These are phyloP conservation scores for Mycogone perniciosa DNA, from an alignment of 2,329 filamentous ascomycete species.

Conservation along the genomic window DNA sequence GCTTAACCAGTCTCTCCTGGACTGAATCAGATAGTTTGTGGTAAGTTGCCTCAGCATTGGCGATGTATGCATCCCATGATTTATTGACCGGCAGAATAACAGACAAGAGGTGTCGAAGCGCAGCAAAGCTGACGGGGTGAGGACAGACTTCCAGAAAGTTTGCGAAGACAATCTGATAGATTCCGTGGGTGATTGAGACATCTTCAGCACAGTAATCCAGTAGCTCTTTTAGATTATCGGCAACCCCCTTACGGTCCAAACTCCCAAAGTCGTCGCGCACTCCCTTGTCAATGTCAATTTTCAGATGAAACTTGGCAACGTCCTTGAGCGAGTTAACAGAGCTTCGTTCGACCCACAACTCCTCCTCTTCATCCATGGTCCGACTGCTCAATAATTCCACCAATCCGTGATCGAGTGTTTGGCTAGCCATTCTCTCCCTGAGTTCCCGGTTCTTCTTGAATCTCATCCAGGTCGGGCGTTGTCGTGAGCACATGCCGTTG, in stretches of 20 bases:
- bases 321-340: conserved; percentile 93
- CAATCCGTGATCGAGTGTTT: conserved; percentile 65
- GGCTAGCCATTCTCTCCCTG: conserved; percentile 68
- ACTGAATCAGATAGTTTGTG: conserved; percentile 70
- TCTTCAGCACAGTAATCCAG: conserved; percentile 93
- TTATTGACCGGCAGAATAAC: conserved; percentile 87
- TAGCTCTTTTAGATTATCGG: conserved; percentile 69
- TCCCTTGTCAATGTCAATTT: conserved; percentile 85
- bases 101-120: conserved; percentile 83
- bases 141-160: conserved; percentile 85
- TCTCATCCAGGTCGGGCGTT: conserved; percentile 95
- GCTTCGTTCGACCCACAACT: conserved; percentile 90
- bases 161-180: conserved; percentile 92
- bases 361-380: conserved; percentile 77
- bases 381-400: conserved; percentile 63
- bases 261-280: conserved; percentile 81
- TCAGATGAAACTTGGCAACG: conserved; percentile 93
- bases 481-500: conserved; percentile 97
- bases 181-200: conserved; percentile 83
- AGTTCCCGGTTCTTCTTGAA: conserved; percentile 86
- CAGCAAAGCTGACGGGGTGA: conserved; percentile 95
- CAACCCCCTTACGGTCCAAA: conserved; percentile 64
- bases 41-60: conserved; percentile 80
- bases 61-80: conserved; percentile 80
- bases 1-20: conserved; percentile 61